Evolutionary conservation across 306 rosid genomes (phyloP), one percentile per base, ranked within the genome.

Genomic region (Ochetophila trinervis): DNA sequence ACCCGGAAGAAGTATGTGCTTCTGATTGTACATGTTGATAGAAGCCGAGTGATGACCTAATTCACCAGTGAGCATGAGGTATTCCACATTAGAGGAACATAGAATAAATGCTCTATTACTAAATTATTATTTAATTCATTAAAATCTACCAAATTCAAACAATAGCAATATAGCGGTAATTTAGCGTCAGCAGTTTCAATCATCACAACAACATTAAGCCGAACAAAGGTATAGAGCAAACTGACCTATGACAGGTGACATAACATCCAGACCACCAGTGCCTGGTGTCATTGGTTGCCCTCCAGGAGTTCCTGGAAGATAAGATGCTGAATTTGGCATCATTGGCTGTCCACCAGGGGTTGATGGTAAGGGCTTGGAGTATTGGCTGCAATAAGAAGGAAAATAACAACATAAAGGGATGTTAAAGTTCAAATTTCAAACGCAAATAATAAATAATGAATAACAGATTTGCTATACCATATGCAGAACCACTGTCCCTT

Each of bases 261-360:
- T 90, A 76, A 82, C 84, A 75, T 94, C 99, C 73, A 94, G 74
- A 69, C 96, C 97, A 63, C 94, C 99, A 67, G 96, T 86, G 70
- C 99, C 99, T 19, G 97, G 99, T 55, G 99, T 94, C 99, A 94
- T 94, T 15, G 99, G 99, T 78, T 90, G 99, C 76, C 99, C 99
- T 60, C 99, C 99, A 63, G 99, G 99, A 51, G 99, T 94, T 44
- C 99, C 96, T 27, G 99, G 99, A 83, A 94, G 96, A 85, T 86
- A 94, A 60, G 95, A 86, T 22, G 83, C 97, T 13, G 99, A 86
- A 77, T 87, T 94, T 69, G 99, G 99, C 48, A 97, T 94, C 99
- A 88, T 86, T 44, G 99, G 99, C 85, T 90, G 97, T 55, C 98
- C 98, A 78, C 96, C 98, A 16, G 99, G 99, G 67, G 99, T 94